A percentile compares a stretch with the other conserved stretches of the same genome.
Evolutionary conservation across 106 monocot species (phyloP).

Genomic region (Allium sativum): DNA sequence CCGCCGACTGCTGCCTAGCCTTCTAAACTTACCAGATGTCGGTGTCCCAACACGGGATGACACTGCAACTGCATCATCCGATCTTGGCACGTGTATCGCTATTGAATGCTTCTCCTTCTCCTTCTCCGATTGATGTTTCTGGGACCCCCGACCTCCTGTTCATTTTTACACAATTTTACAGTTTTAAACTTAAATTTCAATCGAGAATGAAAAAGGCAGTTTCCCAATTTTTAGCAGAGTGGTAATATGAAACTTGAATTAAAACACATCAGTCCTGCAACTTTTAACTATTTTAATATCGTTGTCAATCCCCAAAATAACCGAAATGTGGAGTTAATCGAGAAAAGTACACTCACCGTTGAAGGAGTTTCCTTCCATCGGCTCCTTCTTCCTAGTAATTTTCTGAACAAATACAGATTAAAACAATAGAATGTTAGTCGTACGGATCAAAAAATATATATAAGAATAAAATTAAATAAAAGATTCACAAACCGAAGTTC

Average conservation of each 20-base stretch:
- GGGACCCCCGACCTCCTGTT: not conserved
- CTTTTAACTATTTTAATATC: too few relatives aligned
- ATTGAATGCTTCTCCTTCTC: not conserved
- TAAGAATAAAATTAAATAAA: too few relatives aligned
- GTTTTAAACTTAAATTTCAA: not conserved
- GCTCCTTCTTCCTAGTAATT: too few relatives aligned
- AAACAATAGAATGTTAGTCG: too few relatives aligned
- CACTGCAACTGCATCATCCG: not conserved
- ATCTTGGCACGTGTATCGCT: constrained; percentile 1
- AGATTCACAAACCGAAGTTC: too few relatives aligned
- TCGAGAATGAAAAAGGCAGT: not conserved
- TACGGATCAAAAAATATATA: too few relatives aligned
- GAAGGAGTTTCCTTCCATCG: too few relatives aligned
- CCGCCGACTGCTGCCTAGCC: not conserved
- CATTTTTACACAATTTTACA: not conserved
- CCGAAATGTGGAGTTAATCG: too few relatives aligned
- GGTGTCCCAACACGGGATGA: not conserved
- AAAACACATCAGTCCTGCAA: too few relatives aligned
- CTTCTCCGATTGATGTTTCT: not conserved
- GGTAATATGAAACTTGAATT: not conserved
- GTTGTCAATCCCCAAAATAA: too few relatives aligned
- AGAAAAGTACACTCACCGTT: too few relatives aligned
- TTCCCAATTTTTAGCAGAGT: not conserved
- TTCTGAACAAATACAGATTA: too few relatives aligned
- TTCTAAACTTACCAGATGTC: not conserved